phyloP scores from a whole-genome alignment of 2,329 filamentous ascomycete genomes.

The Hypocreales sp. region DNA sequence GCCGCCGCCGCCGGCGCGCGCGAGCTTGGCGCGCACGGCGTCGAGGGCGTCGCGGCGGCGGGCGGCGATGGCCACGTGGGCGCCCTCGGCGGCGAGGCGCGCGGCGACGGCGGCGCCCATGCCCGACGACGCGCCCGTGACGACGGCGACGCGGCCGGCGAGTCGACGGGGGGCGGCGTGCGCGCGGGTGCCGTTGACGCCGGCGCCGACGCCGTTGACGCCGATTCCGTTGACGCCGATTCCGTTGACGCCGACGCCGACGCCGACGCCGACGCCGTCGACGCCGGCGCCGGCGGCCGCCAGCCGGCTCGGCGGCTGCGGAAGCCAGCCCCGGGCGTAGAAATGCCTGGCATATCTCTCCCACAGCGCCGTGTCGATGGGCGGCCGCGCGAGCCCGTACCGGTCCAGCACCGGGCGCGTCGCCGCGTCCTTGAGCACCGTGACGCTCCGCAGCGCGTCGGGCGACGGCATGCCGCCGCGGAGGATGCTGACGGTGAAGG shows the following conservation, averaged over 20 bases:
- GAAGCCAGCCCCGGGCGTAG: constrained; percentile 65
- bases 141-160: constrained; percentile 53
- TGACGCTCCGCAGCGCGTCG: constrained; percentile 54
- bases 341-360: constrained; percentile 70
- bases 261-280: constrained; percentile 9
- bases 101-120: constrained; percentile 62
- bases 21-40: constrained; percentile 43
- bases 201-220: constrained; percentile 12
- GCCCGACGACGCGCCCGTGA: constrained; percentile 68
- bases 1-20: constrained; percentile 28
- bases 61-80: constrained; percentile 56
- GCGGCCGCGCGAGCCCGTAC: constrained; percentile 44
- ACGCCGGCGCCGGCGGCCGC: constrained; percentile 13
- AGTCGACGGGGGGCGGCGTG: constrained; percentile 33
- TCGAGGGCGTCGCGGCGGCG: constrained; percentile 56
- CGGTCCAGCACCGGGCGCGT: constrained; percentile 43
- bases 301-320: constrained; percentile 39
- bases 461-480: constrained; percentile 67
- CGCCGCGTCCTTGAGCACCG: constrained; percentile 55
- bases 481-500: constrained; percentile 66
- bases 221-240: no score
- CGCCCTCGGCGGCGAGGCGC: constrained; percentile 55
- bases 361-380: constrained; percentile 53
- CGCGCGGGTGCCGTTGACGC: constrained; percentile 7
- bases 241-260: no score